phyloP scores from a whole-genome alignment of 495 filamentous ascomycete species.

The Halenospora varia region DNA sequence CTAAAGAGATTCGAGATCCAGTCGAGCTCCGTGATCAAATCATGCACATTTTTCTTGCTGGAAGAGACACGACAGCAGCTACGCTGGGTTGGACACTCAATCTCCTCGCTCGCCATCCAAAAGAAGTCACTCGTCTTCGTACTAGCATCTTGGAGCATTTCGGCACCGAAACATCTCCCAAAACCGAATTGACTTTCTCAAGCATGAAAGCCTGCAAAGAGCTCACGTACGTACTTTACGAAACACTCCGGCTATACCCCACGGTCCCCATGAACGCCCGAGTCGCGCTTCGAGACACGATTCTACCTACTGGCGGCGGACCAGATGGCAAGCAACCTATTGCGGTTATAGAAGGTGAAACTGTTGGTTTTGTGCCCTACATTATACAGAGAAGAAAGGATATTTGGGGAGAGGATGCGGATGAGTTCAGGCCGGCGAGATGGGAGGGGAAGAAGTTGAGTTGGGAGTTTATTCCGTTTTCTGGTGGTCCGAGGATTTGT shows the following conservation, averaged over 20 bases:
- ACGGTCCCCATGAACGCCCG: slow-evolving; percentile 50
- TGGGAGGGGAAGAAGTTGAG: slow-evolving; percentile 45
- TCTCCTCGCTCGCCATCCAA: slow-evolving; percentile 67
- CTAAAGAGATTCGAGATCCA: too few relatives aligned
- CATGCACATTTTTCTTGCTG: too few relatives aligned
- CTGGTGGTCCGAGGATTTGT: slow-evolving; percentile 69
- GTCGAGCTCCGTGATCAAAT: too few relatives aligned
- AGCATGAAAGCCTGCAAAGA: slow-evolving; percentile 17
- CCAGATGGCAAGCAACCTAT: slow-evolving; percentile 42
- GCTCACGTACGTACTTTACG: slow-evolving; percentile 14
- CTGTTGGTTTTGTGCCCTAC: slow-evolving; percentile 14
- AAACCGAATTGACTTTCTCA: slow-evolving; percentile 8
- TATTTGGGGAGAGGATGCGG: slow-evolving; percentile 40
- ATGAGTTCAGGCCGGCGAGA: slow-evolving; percentile 48
- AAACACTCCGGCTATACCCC: slow-evolving; percentile 51
- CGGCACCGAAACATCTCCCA: slow-evolving; percentile 15
- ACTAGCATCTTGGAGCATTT: slow-evolving; percentile 10
- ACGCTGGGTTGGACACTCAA: slow-evolving; percentile 54
- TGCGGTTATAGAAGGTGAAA: slow-evolving; percentile 37
- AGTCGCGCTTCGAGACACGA: slow-evolving; percentile 43
- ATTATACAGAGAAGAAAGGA: slow-evolving; percentile 19
- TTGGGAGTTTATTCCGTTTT: slow-evolving; percentile 59
- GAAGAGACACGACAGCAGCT: too few relatives aligned
- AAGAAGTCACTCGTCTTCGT: slow-evolving; percentile 54
- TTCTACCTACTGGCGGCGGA: slow-evolving; percentile 47